Evolutionary conservation across 2,329 filamentous ascomycete species (phyloP), one percentile per base, ranked within the genome.

Genomic region (Onygenales sp.): DNA sequence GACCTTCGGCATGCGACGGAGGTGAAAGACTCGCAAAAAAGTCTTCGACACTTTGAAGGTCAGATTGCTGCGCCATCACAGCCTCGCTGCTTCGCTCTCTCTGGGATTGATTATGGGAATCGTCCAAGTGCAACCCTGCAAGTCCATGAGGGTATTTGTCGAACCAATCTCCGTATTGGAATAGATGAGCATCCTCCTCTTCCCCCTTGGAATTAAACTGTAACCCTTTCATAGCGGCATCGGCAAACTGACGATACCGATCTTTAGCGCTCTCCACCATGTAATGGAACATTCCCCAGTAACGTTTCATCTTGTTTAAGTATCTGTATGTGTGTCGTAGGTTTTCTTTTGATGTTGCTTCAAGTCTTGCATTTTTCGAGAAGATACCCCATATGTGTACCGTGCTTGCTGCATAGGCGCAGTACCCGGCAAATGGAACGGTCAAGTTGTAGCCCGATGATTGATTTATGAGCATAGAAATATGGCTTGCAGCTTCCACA

Each of bases 251-350:
- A 50, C 87, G 83, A 66, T 95, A 98, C 56, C 94, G 83, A 52
- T 92, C 87, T 55, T 93, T 90, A 37, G 96, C 78, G 63, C 92
- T 93, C 66, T 97, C 91, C 0, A 89, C 86, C 80, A 97, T 91
- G 73, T 90, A 96, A 66, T 95, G 88, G 65, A 97, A 96, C 86
- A 96, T 95, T 56, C 92, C 93, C 93, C 93, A 98, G 63, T 93
- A 91, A 56, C 88, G 88, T 75, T 95, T 96, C 88, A 97, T 95
- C 70, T 88, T 93, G 52, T 86, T 86, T 44, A 98, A 73, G 62
- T 93, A 97, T 63, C 86, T 88, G 62, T 97, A 86, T 59, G 95
- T 97, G 58, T 85, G 87, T 1, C 87, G 84, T 13, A 96, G 75
- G 63, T 95, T 91, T 58, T 84, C 83, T 71, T 94, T 95, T 7